Base-by-base conservation (phyloP, 352 stramenopile species). In the Phytophthora cryptogea region DNA sequence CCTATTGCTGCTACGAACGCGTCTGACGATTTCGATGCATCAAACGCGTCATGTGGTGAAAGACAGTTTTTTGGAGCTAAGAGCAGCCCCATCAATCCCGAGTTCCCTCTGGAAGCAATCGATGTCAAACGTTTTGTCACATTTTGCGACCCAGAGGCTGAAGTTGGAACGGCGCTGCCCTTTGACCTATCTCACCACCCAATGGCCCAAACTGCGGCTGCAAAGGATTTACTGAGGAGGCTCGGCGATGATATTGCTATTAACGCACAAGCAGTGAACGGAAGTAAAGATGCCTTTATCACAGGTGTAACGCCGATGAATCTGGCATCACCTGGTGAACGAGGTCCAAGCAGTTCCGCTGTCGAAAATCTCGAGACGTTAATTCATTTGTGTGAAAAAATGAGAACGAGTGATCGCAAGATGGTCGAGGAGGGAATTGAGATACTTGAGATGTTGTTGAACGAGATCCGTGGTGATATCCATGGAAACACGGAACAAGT, bases 121-220 rank as follows among this genome's bases (percentile, higher is more conserved):
- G 73, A 89, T 49, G 72, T 92, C 3, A 71, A 82, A 8, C 50
- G 69, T 20, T 95, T 89, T 42, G 75, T 96, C 28, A 88, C 83
- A 1, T 91, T 88, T 17, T 88, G 80, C 41, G 79, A 93, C 14
- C 82, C 80, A 30, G 83, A 93, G 28, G 58, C 55, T 0, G 62
- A 81, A 51, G 53, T 89, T 5, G 48, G 57, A 3, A 17, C 63
- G 11, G 66, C 59, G 10, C 68, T 99, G 9, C 96, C 97, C 31
- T 99, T 99, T 64, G 87, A 98, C 51, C 65, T 99, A 27, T 90
- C 80, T 0, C 66, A 76, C 10, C 95, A 98, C 32, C 92, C 80
- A 48, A 90, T 68, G 37, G 92, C 88, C 13, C 89, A 97, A 63
- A 98, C 93, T 16, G 90, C 96, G 40, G 97, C 96, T 46, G 97